A percentile compares a stretch with the other conserved stretches of the same genome.
These are phyloP conservation scores for Avena atlantica DNA, from an alignment of 176 grass and related monocot genomes.

Conservation along the genomic window DNA sequence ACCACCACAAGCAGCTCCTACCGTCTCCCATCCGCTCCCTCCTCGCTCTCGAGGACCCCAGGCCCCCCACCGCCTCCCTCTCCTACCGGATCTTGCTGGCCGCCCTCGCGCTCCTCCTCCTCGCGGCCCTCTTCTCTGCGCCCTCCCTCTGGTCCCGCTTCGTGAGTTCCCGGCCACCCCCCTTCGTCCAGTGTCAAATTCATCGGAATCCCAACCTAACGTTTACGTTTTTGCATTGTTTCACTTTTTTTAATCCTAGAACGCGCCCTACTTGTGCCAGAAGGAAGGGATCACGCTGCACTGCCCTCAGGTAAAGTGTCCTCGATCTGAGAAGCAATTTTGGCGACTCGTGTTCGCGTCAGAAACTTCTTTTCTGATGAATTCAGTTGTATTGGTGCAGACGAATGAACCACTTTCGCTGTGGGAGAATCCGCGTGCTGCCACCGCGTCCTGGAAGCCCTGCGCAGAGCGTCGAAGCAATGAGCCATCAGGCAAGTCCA, in stretches of 20 bases:
- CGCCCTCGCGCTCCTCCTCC: slow-evolving; percentile 60
- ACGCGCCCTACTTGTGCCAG: slow-evolving; percentile 56
- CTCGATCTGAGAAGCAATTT: slow-evolving; percentile 5
- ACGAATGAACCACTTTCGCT: slow-evolving; percentile 64
- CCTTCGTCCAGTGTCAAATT: background rate
- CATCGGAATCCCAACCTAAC: background rate
- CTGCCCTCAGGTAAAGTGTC: slow-evolving; percentile 63
- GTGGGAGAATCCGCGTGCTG: slow-evolving; percentile 80
- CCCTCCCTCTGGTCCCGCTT: slow-evolving; percentile 75
- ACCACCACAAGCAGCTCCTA: slow-evolving; percentile 44
- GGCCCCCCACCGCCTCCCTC: slow-evolving; percentile 56
- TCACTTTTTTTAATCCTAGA: slow-evolving; percentile 31
- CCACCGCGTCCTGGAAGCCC: slow-evolving; percentile 78
- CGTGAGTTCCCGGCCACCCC: slow-evolving; percentile 51
- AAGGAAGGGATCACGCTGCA: slow-evolving; percentile 74
- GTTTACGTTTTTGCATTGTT: slow-evolving; percentile 21
- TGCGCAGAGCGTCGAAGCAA: slow-evolving; percentile 60
- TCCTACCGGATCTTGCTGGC: slow-evolving; percentile 76
- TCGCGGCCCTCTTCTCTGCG: slow-evolving; percentile 49
- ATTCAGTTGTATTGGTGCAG: slow-evolving; percentile 41
- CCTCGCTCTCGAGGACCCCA: slow-evolving; percentile 77
- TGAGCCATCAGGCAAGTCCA: slow-evolving; percentile 67
- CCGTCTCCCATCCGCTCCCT: slow-evolving; percentile 72
- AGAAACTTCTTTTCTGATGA: slow-evolving; percentile 8
- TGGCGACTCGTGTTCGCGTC: background rate